phyloP scores from a whole-genome alignment of 78 protist genomes.

The Protostelium mycophagum region DNA sequence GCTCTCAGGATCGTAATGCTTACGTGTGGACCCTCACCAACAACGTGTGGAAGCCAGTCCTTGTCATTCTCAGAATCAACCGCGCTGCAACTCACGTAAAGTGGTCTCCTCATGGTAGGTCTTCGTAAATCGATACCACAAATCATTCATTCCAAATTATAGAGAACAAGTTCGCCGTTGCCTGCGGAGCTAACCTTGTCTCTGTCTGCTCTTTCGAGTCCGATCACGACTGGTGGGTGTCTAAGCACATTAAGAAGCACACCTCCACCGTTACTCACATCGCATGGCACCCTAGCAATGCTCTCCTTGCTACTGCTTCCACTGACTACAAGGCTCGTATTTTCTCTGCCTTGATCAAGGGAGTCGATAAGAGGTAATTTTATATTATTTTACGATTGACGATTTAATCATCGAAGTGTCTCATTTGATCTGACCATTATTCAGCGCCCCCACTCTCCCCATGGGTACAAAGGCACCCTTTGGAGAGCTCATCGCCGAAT shows the following conservation, averaged over 20 bases:
- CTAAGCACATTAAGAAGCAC: slow-evolving; percentile 83
- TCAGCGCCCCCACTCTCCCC: slow-evolving; percentile 4
- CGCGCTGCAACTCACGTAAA: slow-evolving; percentile 86
- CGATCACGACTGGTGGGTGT: slow-evolving; percentile 94
- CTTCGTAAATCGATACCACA: not conserved
- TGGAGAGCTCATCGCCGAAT: slow-evolving; percentile 18
- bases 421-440: slow-evolving; percentile 22
- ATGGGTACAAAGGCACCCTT: slow-evolving; percentile 16
- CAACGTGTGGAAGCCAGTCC: slow-evolving; percentile 83
- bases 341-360: slow-evolving; percentile 74
- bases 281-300: slow-evolving; percentile 87
- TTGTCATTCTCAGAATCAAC: slow-evolving; percentile 85
- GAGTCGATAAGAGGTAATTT: slow-evolving; percentile 31
- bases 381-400: not conserved
- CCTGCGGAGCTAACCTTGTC: slow-evolving; percentile 78
- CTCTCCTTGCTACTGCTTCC: slow-evolving; percentile 76
- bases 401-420: not conserved
- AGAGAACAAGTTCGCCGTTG: slow-evolving; percentile 90
- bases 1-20: slow-evolving; percentile 94
- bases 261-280: slow-evolving; percentile 77
- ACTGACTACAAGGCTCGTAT: slow-evolving; percentile 74
- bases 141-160: not conserved
- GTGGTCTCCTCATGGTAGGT: slow-evolving; percentile 76
- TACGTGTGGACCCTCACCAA: slow-evolving; percentile 82
- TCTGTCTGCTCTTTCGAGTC: slow-evolving; percentile 87